phyloP scores from a whole-genome alignment of 2,329 filamentous ascomycete species.

The Aureobasidium sp. region DNA sequence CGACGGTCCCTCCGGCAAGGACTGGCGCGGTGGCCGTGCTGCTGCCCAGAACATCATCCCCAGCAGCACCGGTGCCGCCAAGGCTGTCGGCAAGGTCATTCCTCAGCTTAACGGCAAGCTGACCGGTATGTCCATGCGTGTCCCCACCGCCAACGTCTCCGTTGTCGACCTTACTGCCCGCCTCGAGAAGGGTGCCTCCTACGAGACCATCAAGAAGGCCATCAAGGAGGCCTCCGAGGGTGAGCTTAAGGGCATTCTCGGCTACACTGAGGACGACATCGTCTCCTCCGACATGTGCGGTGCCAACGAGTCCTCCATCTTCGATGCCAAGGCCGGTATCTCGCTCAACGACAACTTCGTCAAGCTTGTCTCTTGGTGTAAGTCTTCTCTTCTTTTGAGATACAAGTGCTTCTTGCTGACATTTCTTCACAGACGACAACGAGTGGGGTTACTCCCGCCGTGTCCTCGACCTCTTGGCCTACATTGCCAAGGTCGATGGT shows the following conservation, averaged over 20 bases:
- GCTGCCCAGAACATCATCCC: conserved; percentile 99
- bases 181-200: conserved; percentile 78
- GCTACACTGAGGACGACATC: conserved; percentile 93
- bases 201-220: conserved; percentile 87
- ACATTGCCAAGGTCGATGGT: conserved; percentile 33
- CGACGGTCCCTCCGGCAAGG: conserved; percentile 94
- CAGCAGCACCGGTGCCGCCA: conserved; percentile 97
- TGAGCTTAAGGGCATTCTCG: conserved; percentile 81
- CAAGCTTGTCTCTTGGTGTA: conserved; percentile 90
- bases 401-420: not conserved
- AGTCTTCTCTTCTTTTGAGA: not conserved
- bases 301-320: conserved; percentile 91
- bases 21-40: conserved; percentile 98
- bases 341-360: conserved; percentile 97
- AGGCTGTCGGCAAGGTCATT: conserved; percentile 99
- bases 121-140: conserved; percentile 99
- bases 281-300: conserved; percentile 93
- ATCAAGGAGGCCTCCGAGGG: conserved; percentile 79
- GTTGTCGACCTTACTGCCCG: conserved; percentile 96
- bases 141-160: conserved; percentile 96
- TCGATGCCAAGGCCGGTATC: conserved; percentile 99
- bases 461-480: conserved; percentile 42
- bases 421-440: conserved; percentile 47
- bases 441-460: conserved; percentile 99
- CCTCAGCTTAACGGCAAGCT: conserved; percentile 98